A percentile compares a stretch with the other conserved stretches of the same genome.
Evolutionary conservation across 163 green algal genomes (phyloP).

Genomic region (Scenedesmus sp.): DNA sequence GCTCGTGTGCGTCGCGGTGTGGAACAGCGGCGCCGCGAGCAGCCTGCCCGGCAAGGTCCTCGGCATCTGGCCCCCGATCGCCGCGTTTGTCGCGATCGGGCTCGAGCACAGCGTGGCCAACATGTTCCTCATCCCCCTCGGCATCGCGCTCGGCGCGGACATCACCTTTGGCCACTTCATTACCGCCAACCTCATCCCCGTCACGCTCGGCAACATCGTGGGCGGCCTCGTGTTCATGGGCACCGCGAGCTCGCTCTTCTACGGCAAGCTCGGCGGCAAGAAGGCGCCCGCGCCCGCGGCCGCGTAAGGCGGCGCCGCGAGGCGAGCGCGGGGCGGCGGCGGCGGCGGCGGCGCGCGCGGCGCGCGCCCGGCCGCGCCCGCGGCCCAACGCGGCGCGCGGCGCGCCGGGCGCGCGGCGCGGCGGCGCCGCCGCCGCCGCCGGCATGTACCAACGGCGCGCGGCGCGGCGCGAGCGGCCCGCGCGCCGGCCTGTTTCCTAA

Average conservation of each 20-base stretch:
- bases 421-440: too few species aligned
- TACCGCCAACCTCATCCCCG: conserved; percentile 80
- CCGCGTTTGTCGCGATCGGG: conserved; percentile 77
- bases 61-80: conserved; percentile 78
- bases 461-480: too few species aligned
- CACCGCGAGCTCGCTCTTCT: conserved; percentile 50
- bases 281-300: conserved; percentile 18
- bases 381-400: too few species aligned
- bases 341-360: not conserved
- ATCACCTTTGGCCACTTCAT: conserved; percentile 67
- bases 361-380: too few species aligned
- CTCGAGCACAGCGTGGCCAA: conserved; percentile 82
- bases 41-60: conserved; percentile 68
- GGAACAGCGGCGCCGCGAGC: conserved; percentile 53
- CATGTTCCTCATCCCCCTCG: conserved; percentile 60
- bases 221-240: conserved; percentile 73
- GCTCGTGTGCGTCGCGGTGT: conserved; percentile 60
- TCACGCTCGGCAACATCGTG: conserved; percentile 86
- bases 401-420: too few species aligned
- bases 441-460: too few species aligned
- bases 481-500: too few species aligned
- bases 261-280: conserved; percentile 50
- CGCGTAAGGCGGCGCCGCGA: not conserved
- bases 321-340: not conserved
- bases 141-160: conserved; percentile 34